phyloP scores from a whole-genome alignment of 1,284 basidiomycete genomes.

The Ustilago cynodontis region DNA sequence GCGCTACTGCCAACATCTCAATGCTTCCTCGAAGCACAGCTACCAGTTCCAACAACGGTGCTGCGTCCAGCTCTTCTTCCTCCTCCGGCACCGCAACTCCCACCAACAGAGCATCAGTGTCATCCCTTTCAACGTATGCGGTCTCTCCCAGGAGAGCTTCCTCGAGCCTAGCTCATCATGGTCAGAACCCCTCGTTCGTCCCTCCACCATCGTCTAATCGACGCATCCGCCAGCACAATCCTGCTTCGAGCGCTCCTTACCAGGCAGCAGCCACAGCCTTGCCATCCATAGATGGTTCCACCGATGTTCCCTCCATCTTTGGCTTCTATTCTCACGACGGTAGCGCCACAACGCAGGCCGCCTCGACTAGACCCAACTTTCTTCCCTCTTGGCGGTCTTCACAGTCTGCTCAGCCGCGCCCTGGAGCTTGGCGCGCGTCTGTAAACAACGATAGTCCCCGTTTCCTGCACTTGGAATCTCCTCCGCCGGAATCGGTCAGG shows the following conservation, averaged over 20 bases:
- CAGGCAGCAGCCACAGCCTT: constrained; percentile 18
- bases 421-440: not conserved
- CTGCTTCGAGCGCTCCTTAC: not conserved
- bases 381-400: constrained; percentile 1
- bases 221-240: constrained; percentile 2
- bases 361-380: not conserved
- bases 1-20: constrained; percentile 10
- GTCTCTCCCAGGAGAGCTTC: constrained; percentile 6
- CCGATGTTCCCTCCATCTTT: constrained; percentile 40
- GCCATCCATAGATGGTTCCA: constrained; percentile 19
- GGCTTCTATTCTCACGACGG: constrained; percentile 46
- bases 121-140: not conserved
- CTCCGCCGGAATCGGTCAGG: not conserved
- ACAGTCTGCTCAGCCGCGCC: not conserved
- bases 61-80: constrained; percentile 19
- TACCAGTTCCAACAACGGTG: not conserved
- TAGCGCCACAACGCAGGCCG: not conserved
- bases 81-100: constrained; percentile 33
- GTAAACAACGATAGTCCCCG: too few species aligned
- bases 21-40: constrained; percentile 38
- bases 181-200: not conserved
- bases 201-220: not conserved
- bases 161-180: constrained; percentile 6
- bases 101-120: not conserved
- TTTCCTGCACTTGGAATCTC: too few species aligned